A percentile compares a stretch with the other conserved stretches of the same genome.
These are phyloP conservation scores for Pythium insidiosum DNA, from an alignment of 352 stramenopile species.

Conservation along the genomic window DNA sequence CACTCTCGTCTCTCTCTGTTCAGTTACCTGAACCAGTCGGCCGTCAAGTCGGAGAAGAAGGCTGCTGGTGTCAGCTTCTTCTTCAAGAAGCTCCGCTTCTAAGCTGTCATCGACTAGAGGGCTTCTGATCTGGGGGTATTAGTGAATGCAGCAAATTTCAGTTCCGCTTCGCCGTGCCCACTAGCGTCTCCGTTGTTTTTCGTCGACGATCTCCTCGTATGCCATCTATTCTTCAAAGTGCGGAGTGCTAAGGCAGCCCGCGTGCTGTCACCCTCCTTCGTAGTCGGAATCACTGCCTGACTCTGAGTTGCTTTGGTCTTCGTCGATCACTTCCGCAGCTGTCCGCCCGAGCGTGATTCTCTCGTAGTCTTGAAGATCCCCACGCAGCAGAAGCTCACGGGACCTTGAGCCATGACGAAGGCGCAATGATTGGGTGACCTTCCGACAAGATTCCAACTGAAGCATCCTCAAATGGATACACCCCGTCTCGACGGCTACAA, in stretches of 20 bases:
- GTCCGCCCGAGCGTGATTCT: slow-evolving; percentile 21
- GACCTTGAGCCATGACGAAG: slow-evolving; percentile 23
- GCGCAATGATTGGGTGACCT: slow-evolving; percentile 43
- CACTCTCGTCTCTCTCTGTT: slow-evolving; percentile 4
- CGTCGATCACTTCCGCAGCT: slow-evolving; percentile 15
- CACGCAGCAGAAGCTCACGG: slow-evolving; percentile 10
- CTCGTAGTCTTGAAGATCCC: slow-evolving; percentile 23
- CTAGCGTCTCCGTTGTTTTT: no score
- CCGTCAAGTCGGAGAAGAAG: slow-evolving; percentile 98
- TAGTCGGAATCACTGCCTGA: slow-evolving; percentile 16
- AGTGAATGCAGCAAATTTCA: slow-evolving; percentile 27
- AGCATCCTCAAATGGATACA: slow-evolving; percentile 39
- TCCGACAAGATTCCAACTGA: slow-evolving; percentile 63
- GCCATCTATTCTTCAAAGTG: no score
- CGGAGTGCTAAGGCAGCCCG: no score
- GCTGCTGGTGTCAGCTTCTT: slow-evolving; percentile 97
- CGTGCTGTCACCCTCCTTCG: neutral
- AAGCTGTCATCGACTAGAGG: slow-evolving; percentile 39
- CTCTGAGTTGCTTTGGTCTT: slow-evolving; percentile 18
- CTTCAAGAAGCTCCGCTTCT: slow-evolving; percentile 99
- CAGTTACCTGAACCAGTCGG: slow-evolving; percentile 90
- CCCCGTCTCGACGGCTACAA: slow-evolving; percentile 27
- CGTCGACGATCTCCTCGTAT: neutral
- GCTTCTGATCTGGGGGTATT: slow-evolving; percentile 20
- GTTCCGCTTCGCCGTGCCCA: slow-evolving; percentile 11